A percentile compares a stretch with the other conserved stretches of the same genome.
These are phyloP conservation scores for Elsinoe ampelina DNA, from an alignment of 2,329 filamentous ascomycete genomes.

Conservation along the genomic window DNA sequence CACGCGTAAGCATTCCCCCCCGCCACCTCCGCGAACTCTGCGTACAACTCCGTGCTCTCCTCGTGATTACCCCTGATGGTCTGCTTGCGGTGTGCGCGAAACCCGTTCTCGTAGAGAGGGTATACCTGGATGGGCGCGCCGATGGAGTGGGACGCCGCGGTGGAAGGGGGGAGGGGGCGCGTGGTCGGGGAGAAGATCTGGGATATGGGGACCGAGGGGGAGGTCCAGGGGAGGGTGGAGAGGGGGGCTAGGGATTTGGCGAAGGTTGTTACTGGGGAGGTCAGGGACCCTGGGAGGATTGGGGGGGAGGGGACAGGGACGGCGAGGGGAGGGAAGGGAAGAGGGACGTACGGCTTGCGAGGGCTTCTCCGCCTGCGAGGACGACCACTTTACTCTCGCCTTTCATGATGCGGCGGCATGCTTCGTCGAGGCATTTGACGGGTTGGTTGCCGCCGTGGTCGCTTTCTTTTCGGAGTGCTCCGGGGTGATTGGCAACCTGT, in stretches of 20 bases:
- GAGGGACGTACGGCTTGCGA: slow-evolving; percentile 43
- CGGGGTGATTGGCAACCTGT: slow-evolving; percentile 25
- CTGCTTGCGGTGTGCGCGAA: slow-evolving; percentile 49
- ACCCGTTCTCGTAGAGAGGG: slow-evolving; percentile 56
- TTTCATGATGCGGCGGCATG: slow-evolving; percentile 46
- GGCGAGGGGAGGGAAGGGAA: not conserved
- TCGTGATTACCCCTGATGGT: slow-evolving; percentile 45
- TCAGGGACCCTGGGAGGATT: too few relatives aligned
- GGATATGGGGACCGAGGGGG: slow-evolving; percentile 19
- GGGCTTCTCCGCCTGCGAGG: slow-evolving; percentile 54
- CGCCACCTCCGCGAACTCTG: slow-evolving; percentile 50
- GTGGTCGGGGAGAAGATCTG: slow-evolving; percentile 44
- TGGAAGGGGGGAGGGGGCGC: slow-evolving; percentile 28
- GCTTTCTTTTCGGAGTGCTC: slow-evolving; percentile 32
- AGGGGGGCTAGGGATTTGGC: slow-evolving; percentile 34
- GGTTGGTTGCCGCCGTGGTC: slow-evolving; percentile 57
- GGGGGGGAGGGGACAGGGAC: not conserved
- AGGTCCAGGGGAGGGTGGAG: not conserved
- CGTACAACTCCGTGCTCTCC: slow-evolving; percentile 53
- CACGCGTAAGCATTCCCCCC: slow-evolving; percentile 47
- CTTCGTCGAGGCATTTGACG: slow-evolving; percentile 53
- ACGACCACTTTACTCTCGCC: slow-evolving; percentile 49
- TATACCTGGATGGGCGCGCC: slow-evolving; percentile 59
- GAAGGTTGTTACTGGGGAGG: slow-evolving; percentile 40
- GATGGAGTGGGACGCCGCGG: slow-evolving; percentile 49